A percentile compares a stretch with the other conserved stretches of the same genome.
phyloP scores from a whole-genome alignment of 805 yeast species.

The Phaffomyces antillensis region DNA sequence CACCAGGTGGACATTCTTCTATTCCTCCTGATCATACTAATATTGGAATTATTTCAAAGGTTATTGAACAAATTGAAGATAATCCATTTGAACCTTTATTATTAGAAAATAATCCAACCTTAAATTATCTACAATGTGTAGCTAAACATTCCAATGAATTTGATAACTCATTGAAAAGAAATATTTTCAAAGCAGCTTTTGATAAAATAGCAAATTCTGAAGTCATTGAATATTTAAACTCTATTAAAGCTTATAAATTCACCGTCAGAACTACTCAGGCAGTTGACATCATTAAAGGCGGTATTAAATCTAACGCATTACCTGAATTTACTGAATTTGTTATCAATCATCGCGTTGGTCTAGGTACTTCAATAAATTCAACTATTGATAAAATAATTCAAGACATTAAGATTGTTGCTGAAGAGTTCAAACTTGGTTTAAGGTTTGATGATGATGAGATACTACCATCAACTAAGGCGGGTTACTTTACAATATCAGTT shows the following conservation, averaged over 20 bases:
- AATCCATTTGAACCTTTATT: constrained; percentile 44
- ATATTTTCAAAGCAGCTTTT: constrained; percentile 28
- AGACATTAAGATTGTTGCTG: constrained; percentile 32
- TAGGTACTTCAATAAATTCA: constrained; percentile 32
- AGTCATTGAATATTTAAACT: constrained; percentile 30
- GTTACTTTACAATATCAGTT: constrained; percentile 29
- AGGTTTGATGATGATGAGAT: constrained; percentile 30
- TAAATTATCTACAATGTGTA: constrained; percentile 49
- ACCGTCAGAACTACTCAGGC: constrained; percentile 34
- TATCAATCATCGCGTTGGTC: constrained; percentile 43
- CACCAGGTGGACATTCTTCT: constrained; percentile 72
- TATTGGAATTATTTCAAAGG: constrained; percentile 57
- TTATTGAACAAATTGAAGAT: constrained; percentile 47
- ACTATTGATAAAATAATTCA: constrained; percentile 26
- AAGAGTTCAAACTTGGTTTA: constrained; percentile 28
- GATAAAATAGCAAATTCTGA: constrained; percentile 29
- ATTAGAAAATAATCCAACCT: constrained; percentile 45
- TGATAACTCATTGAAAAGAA: constrained; percentile 17
- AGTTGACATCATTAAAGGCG: constrained; percentile 29
- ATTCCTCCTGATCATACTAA: constrained; percentile 68
- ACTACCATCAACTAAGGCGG: constrained; percentile 24
- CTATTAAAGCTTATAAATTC: constrained; percentile 38
- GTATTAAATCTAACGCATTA: constrained; percentile 21
- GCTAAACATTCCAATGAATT: constrained; percentile 39
- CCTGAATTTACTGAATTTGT: constrained; percentile 48